Base-by-base conservation (phyloP, 352 stramenopile genomes). In the Globisporangium uncinulatum region DNA sequence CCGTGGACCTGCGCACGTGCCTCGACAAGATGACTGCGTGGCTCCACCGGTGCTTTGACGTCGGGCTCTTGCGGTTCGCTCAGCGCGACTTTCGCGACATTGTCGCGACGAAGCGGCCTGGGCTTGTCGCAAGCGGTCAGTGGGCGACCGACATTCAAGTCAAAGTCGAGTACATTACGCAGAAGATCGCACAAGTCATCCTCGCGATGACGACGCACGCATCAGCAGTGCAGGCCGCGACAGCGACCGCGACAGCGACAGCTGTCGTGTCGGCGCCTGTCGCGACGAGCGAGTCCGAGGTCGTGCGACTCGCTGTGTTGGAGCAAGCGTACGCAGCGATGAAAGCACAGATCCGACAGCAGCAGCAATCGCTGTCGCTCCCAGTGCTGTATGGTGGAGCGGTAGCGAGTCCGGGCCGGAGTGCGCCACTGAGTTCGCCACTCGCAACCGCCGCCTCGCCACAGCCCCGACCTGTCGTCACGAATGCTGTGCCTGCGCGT, bases 281-380 rank as follows among this genome's bases (percentile, higher is more conserved):
- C 4, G 41, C 6, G 4, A 8, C 41, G 8, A 46, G 17, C 0
- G 19, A 57, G 11, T 9, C 31, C 0, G 59, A 65, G 17, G 54
- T 57, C 6, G 69, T 73, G 24, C 61, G 67, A 0, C 44, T 74
- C 6, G 59, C 62, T 14, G 57, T 64, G 20, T 65, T 73, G 19
- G 77, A 90, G 59, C 73, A 80, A 1, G 75, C 76, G 32, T 90
- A 90, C 54, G 63, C 72, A 4, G 65, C 76, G 31, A n/a, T 90
- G 8, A 90, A 90, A 47, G 57, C 71, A 8, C 73, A 88, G 29
- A 71, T 88, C 31, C 60, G 84, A 64, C 60, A 68, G n/a, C 71
- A 69, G 51, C 63, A 82, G 58, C 36, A 76, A 20, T 4, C 15
- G 5, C 49, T 44, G 32, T 11, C 42, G 5, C 45, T 37, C 21